Evolutionary conservation across 495 filamentous ascomycete species (phyloP), one percentile per base, ranked within the genome.

Genomic region (Xylaria telfairii): DNA sequence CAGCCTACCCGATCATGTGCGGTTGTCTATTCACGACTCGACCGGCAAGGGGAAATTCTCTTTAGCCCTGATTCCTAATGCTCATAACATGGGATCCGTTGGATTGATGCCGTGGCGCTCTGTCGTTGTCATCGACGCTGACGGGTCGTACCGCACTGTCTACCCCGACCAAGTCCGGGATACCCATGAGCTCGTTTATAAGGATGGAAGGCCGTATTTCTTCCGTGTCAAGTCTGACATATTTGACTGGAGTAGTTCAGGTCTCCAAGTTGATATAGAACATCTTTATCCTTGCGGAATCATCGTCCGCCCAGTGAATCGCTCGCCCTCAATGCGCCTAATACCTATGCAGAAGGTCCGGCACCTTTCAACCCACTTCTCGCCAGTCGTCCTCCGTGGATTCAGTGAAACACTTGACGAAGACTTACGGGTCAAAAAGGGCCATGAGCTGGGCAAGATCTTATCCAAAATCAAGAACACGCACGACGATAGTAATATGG

Each of bases 91-190:
- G 39, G 60, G 39, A 32, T 63, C 60, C n/a, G 60, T 63, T 44
- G 60, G 60, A 19, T 32, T 63, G 15, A 63, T 63, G 60, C 60
- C 60, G 7, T 63, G 60, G 60, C 60, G 60, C 60, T 63, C 60
- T 46, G 15, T 10, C 42, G 19, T 63, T 8, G 60, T 41, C 21
- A 26, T 63, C 17, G 60, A 63, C 41, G 41, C 41, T 30, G 60
- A 63, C 34, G 60, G 60, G n/a, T 63, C 60, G 12, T 63, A 63
- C 26, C 60, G 60, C 41, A 46, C 60, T n/a, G 39, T 63, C 41
- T 63, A 44, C 26, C 60, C 60, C 5, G 60, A 63, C 21, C 60
- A 46, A 32, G 28, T 63, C 17, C 37, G 26, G 41, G 60, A 63
- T 32, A 63, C 60, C 6, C 60, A 63, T n/a, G 60, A 63, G n/a